Evolutionary conservation across 306 rosid genomes (phyloP), one percentile per base, ranked within the genome.

Genomic region (Acmispon strigosus): DNA sequence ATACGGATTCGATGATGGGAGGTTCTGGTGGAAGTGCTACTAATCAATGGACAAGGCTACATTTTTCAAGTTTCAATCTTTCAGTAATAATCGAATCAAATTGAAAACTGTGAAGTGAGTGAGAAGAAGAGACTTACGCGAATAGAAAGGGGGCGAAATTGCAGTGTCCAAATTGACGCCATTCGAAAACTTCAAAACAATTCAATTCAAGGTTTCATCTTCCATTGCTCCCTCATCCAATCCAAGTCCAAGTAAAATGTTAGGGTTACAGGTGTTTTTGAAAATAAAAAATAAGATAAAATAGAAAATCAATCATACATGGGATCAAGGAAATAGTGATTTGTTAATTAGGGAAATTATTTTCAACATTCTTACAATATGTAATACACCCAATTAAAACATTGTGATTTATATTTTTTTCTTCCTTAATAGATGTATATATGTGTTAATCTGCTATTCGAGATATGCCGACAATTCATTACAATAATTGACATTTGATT

Each of bases 91-190:
- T 44, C 52, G 7, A 4, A 6, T 47, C 52, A 6, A 49, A 49
- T 49, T 16, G 4, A 49, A 14, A 15, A 6, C 3, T 19, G 1
- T 19, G 24, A 34, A 37, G 49, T 36, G 48, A 47, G 53, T 41
- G 7, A 44, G 7, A 17, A 12, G 44, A 17, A 16, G 45, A 17
- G 13, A 37, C 77, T 59, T 86, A 83, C 96, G 81, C 74, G 78
- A 69, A 86, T 2, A 50, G 80, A 70, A 22, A 76, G 59, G 29
- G 78, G 66, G 7, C 74, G 77, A 69, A 65, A 70, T 1, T 80
- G 89, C 27, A 82, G 70, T 53, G 82, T 29, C 53, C 83, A 75
- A 77, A 54, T 54, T 48, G 92, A 73, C 24, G 95, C 90, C 96
- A 88, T 88, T 2, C 10, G 10, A 6, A 2, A 10, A 4, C 0